Conservation (phyloP, 257 asterid species). For the Paulownia fortunei region DNA sequence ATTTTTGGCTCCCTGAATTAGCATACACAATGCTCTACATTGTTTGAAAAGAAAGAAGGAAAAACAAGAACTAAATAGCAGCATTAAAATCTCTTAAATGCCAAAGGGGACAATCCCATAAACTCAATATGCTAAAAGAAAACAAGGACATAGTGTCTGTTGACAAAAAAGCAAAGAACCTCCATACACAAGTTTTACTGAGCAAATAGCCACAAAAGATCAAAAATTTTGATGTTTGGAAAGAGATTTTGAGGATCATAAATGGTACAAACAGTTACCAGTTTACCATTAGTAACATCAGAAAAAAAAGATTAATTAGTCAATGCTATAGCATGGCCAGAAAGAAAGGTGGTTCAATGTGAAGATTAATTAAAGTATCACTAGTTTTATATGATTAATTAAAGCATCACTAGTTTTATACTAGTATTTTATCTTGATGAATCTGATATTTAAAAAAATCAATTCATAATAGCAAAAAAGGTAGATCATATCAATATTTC, state of each 20-base stretch:
- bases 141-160: neutral
- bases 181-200: neutral
- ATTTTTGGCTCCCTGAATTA: constrained; percentile 25
- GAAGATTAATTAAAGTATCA: too few species aligned
- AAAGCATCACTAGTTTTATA: neutral
- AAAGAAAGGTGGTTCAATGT: neutral
- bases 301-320: neutral
- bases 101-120: neutral
- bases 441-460: neutral
- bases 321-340: neutral
- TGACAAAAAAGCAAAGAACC: neutral
- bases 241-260: neutral
- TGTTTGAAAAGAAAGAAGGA: neutral
- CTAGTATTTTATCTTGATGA: neutral
- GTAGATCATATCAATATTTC: neutral
- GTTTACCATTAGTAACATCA: neutral
- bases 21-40: neutral
- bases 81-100: neutral
- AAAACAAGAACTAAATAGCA: neutral
- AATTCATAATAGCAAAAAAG: neutral
- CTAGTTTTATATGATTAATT: too few species aligned
- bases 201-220: neutral
- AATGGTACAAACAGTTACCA: neutral
- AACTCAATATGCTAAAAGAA: neutral
- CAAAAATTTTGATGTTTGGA: neutral